These are phyloP conservation scores for Taphrina communis DNA, from an alignment of 1,139 yeast genomes.

Conservation along the genomic window DNA sequence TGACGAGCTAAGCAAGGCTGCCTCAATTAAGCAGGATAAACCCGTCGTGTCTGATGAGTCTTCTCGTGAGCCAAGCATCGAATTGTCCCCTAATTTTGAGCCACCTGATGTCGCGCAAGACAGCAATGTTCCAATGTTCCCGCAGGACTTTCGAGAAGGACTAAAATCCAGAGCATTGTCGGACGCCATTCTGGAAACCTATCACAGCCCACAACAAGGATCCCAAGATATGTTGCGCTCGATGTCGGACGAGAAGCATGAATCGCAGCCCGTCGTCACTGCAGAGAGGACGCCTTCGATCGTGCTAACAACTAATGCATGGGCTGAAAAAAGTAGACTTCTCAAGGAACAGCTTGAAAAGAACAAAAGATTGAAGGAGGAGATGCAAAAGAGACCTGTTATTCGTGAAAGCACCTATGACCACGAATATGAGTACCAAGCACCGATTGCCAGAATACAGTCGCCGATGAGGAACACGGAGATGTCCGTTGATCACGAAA, in stretches of 20 bases:
- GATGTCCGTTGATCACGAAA: not conserved
- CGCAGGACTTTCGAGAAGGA: conserved; percentile 6
- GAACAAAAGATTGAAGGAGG: conserved; percentile 10
- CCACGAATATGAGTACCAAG: conserved; percentile 25
- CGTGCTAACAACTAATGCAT: conserved; percentile 15
- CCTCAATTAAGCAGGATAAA: not conserved
- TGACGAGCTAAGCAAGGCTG: not conserved
- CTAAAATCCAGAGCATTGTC: conserved; percentile 19
- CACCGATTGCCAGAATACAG: not conserved
- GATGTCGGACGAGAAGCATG: not conserved
- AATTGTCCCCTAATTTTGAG: not conserved
- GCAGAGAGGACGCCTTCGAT: conserved; percentile 26
- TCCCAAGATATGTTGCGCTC: conserved; percentile 4
- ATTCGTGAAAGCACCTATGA: conserved; percentile 29
- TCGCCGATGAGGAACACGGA: conserved; percentile 2
- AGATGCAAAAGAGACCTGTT: not conserved
- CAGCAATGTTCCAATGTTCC: conserved; percentile 5
- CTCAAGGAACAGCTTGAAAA: conserved; percentile 28
- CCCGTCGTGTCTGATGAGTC: not conserved
- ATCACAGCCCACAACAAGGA: not conserved
- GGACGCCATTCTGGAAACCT: conserved; percentile 20
- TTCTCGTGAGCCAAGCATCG: not conserved
- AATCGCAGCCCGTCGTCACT: not conserved
- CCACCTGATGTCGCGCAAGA: not conserved
- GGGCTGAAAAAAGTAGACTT: conserved; percentile 22